Percentiles rank a stretch among this genome's conserved stretches.
These are phyloP conservation scores for Jacaranda mimosifolia DNA, from an alignment of 257 asterid species.

Conservation along the genomic window DNA sequence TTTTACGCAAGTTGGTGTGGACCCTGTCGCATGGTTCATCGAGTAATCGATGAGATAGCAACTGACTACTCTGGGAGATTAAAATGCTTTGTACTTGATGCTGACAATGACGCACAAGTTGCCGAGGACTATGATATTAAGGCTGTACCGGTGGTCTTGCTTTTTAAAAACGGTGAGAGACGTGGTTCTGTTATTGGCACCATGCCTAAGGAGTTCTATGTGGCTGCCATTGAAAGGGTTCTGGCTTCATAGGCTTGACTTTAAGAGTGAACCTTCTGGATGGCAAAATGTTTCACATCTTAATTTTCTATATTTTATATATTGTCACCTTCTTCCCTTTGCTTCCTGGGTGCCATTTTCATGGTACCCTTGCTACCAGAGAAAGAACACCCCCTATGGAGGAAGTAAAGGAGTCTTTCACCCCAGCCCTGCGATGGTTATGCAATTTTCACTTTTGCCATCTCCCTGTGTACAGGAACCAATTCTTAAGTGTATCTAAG, in stretches of 20 bases:
- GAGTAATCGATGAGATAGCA: slow-evolving; percentile 87
- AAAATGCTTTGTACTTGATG: slow-evolving; percentile 75
- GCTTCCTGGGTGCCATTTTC: background rate
- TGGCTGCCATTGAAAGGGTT: slow-evolving; percentile 81
- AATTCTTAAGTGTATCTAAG: background rate
- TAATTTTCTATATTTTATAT: slow-evolving; percentile 16
- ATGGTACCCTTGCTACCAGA: background rate
- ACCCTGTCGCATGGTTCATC: slow-evolving; percentile 94
- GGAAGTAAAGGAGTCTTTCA: no score
- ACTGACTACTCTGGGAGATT: slow-evolving; percentile 76
- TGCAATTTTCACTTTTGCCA: slow-evolving; percentile 2
- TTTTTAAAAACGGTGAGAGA: slow-evolving; percentile 84
- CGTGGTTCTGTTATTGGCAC: slow-evolving; percentile 72
- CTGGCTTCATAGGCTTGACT: slow-evolving; percentile 46
- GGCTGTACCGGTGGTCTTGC: slow-evolving; percentile 89
- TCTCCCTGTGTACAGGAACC: slow-evolving; percentile 34
- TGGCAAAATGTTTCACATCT: slow-evolving; percentile 13
- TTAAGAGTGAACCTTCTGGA: background rate
- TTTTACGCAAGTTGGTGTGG: slow-evolving; percentile 95
- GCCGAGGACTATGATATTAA: slow-evolving; percentile 77
- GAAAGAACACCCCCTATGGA: no score
- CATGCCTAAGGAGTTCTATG: slow-evolving; percentile 91
- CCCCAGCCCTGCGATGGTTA: background rate
- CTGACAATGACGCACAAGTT: slow-evolving; percentile 65
- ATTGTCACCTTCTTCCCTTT: background rate